Evolutionary conservation across 768 basidiomycete genomes (phyloP), one percentile per base, ranked within the genome.

Genomic region (Asterophora parasitica): DNA sequence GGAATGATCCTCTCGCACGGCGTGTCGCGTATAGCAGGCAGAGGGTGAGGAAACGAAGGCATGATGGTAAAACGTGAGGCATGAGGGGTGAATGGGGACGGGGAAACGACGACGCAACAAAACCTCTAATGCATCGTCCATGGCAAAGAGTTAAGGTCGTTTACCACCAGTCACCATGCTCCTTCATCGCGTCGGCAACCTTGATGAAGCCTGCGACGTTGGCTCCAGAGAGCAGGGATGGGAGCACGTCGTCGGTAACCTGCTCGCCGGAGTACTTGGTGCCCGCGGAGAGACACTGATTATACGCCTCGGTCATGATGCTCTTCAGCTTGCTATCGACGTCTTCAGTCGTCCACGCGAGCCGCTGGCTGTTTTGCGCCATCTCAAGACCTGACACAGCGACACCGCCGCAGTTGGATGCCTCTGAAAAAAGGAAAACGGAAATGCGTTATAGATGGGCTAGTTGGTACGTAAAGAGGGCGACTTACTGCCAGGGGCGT

Each of bases 111-210:
- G n/a, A n/a, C n/a, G n/a, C n/a, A n/a, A n/a, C n/a, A n/a, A n/a
- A n/a, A n/a, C n/a, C n/a, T n/a, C n/a, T n/a, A n/a, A n/a, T n/a
- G n/a, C n/a, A n/a, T n/a, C n/a, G n/a, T n/a, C n/a, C n/a, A n/a
- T n/a, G n/a, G n/a, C n/a, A n/a, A n/a, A n/a, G n/a, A n/a, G n/a
- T n/a, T n/a, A n/a, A n/a, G n/a, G 11, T 6, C 50, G 44, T 67
- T 71, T 74, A 86, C 83, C 82, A 88, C 81, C 82, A 85, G 61
- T 85, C 83, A 44, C 85, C 85, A 42, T 86, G 83, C 55, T 76
- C 82, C 59, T 70, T 75, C 82, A 85, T 85, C 43, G 85, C 85
- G 55, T 85, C 75, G 33, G 85, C 85, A 48, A 77, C 77, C 63
- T 82, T 81, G 65, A 81, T 76, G 65, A 82, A 83, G 13, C 83